Evolutionary conservation across 495 filamentous ascomycete species (phyloP).

Genomic region (Talaromyces proteolyticus): DNA sequence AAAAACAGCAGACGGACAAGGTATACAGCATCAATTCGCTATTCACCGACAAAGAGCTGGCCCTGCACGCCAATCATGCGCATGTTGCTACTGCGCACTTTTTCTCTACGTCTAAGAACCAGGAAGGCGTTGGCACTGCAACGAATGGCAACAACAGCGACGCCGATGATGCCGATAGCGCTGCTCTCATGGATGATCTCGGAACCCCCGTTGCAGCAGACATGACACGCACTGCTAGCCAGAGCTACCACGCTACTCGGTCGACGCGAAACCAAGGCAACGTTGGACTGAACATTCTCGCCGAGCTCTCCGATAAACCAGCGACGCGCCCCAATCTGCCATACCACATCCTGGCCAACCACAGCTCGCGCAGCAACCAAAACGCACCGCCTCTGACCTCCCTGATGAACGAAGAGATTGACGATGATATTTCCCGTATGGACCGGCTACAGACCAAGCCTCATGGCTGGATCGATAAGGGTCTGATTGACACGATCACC

Average conservation of each 20-base stretch:
- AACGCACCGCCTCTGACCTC: conserved; percentile 44
- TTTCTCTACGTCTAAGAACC: conserved; percentile 46
- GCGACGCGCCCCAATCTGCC: conserved; percentile 59
- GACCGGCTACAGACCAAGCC: conserved; percentile 33
- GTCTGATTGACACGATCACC: conserved; percentile 29
- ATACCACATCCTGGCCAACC: conserved; percentile 50
- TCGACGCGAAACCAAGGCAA: conserved; percentile 57
- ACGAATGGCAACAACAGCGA: conserved; percentile 38
- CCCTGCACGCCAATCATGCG: conserved; percentile 65
- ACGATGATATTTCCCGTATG: conserved; percentile 55
- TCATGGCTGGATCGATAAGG: conserved; percentile 28
- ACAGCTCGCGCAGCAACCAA: conserved; percentile 36
- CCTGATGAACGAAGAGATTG: conserved; percentile 51
- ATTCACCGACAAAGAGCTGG: conserved; percentile 90
- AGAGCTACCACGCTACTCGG: conserved; percentile 61
- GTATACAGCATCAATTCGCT: conserved; percentile 80
- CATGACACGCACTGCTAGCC: conserved; percentile 68
- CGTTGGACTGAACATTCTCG: conserved; percentile 52
- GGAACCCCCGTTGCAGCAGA: conserved; percentile 48
- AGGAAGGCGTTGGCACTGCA: conserved; percentile 32
- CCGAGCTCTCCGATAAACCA: conserved; percentile 58
- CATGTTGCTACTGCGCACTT: conserved; percentile 58
- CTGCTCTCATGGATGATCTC: conserved; percentile 47
- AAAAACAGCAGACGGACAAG: conserved; percentile 37
- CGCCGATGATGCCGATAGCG: conserved; percentile 37